Evolutionary conservation across 306 rosid species (phyloP).

Genomic region (Mucuna pruriens): DNA sequence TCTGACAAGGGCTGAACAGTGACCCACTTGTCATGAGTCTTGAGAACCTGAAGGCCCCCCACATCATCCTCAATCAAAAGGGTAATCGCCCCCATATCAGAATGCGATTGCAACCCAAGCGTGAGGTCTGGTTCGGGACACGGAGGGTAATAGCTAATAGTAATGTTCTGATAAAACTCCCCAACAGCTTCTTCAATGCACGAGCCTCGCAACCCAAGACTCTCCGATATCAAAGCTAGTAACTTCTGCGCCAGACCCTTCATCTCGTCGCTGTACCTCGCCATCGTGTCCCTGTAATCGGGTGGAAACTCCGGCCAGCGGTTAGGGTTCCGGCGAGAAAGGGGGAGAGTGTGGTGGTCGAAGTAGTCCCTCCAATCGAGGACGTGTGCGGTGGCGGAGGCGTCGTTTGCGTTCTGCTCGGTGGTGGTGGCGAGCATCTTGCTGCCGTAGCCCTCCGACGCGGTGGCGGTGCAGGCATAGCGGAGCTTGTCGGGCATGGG

Average conservation of each 20-base stretch:
- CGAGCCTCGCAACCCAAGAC: constrained; percentile 63
- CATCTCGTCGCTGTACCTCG: constrained; percentile 60
- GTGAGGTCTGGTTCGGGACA: constrained; percentile 92
- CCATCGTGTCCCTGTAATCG: constrained; percentile 54
- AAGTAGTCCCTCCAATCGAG: constrained; percentile 97
- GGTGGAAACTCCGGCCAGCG: constrained; percentile 74
- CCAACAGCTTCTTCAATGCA: constrained; percentile 72
- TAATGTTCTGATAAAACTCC: constrained; percentile 77
- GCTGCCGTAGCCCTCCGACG: constrained; percentile 90
- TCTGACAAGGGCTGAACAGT: constrained; percentile 63
- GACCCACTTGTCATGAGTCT: constrained; percentile 59
- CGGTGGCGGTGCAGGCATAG: constrained; percentile 67
- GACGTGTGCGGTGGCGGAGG: constrained; percentile 39
- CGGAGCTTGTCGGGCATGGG: constrained; percentile 65
- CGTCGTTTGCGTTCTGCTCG: constrained; percentile 33
- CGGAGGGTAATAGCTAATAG: constrained; percentile 86
- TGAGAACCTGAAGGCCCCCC: constrained; percentile 79
- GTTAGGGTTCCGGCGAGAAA: constrained; percentile 76
- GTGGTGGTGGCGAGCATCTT: constrained; percentile 61
- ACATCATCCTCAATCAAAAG: constrained; percentile 86
- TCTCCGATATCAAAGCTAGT: constrained; percentile 70
- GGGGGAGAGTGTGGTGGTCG: constrained; percentile 87
- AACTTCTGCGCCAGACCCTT: constrained; percentile 66
- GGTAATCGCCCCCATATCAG: constrained; percentile 84
- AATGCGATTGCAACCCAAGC: constrained; percentile 86